These are phyloP conservation scores for Moelleriella libera DNA, from an alignment of 2,329 filamentous ascomycete species.

Conservation along the genomic window DNA sequence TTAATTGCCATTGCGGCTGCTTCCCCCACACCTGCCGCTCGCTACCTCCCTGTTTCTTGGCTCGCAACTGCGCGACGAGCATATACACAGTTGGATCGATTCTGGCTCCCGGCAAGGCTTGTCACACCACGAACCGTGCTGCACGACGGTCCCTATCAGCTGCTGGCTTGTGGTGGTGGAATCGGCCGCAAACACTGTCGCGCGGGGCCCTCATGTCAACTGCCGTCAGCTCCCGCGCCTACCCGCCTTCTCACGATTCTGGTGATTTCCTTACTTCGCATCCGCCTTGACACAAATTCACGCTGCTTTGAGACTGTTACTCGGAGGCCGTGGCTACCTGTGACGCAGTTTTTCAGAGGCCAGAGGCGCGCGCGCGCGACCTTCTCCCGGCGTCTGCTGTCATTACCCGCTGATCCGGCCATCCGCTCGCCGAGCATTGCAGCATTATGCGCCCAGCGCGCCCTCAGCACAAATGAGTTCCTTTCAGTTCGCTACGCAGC, in stretches of 20 bases:
- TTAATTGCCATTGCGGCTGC: neutral
- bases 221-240: neutral
- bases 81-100: neutral
- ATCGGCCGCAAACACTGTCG: neutral
- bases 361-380: neutral
- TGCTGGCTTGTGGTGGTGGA: neutral
- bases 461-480: slow-evolving; percentile 46
- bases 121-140: neutral
- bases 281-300: too few relatives aligned
- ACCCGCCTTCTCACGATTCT: neutral
- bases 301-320: too few relatives aligned
- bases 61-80: neutral
- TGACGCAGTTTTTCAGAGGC: too few relatives aligned
- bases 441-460: slow-evolving; percentile 36
- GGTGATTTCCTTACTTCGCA: too few relatives aligned
- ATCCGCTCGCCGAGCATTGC: slow-evolving; percentile 45
- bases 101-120: neutral
- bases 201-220: neutral
- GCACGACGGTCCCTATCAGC: neutral
- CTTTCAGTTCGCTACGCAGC: slow-evolving; percentile 59
- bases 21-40: neutral
- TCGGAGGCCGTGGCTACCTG: too few relatives aligned
- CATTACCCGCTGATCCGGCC: slow-evolving; percentile 27
- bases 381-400: neutral
- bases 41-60: neutral